Evolutionary conservation across 2,329 filamentous ascomycete genomes (phyloP).

Genomic region (Aschersonia sp.): DNA sequence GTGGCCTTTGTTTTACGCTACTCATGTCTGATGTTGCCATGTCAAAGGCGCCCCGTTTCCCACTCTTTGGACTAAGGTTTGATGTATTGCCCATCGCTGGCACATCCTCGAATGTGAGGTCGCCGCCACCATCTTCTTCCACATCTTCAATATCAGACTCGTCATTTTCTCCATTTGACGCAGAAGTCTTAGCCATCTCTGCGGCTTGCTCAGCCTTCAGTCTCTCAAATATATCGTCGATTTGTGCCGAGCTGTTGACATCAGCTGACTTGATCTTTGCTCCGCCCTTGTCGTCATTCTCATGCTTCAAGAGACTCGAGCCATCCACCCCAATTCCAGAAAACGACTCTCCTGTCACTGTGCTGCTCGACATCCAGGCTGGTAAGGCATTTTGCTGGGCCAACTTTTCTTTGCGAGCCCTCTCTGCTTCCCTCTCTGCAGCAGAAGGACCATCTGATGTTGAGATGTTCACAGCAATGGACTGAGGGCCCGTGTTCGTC

Average conservation of each 20-base stretch:
- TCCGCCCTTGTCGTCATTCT: slow-evolving; percentile 29
- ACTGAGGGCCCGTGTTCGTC: slow-evolving; percentile 50
- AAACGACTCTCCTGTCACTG: slow-evolving; percentile 51
- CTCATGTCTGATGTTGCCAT: slow-evolving; percentile 7
- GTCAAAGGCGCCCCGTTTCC: slow-evolving; percentile 20
- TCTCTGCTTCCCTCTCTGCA: slow-evolving; percentile 51
- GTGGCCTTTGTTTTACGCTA: neutral
- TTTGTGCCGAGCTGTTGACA: slow-evolving; percentile 38
- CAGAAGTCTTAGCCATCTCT: slow-evolving; percentile 19
- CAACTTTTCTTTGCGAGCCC: slow-evolving; percentile 49
- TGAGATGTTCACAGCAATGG: slow-evolving; percentile 56
- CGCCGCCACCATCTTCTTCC: slow-evolving; percentile 19
- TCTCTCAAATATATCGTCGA: slow-evolving; percentile 54
- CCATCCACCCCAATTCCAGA: slow-evolving; percentile 14
- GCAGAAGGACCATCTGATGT: slow-evolving; percentile 50
- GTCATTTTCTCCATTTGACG: slow-evolving; percentile 16
- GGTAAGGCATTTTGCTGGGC: slow-evolving; percentile 57
- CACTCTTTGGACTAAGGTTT: slow-evolving; percentile 14
- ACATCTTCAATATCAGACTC: slow-evolving; percentile 19
- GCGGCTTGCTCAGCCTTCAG: slow-evolving; percentile 46
- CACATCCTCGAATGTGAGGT: slow-evolving; percentile 33
- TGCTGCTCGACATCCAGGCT: slow-evolving; percentile 58
- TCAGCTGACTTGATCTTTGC: slow-evolving; percentile 22
- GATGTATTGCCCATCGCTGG: slow-evolving; percentile 21
- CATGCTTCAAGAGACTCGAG: slow-evolving; percentile 17